These are phyloP conservation scores for Solanum phureja DNA, from an alignment of 257 asterid species.

Conservation along the genomic window DNA sequence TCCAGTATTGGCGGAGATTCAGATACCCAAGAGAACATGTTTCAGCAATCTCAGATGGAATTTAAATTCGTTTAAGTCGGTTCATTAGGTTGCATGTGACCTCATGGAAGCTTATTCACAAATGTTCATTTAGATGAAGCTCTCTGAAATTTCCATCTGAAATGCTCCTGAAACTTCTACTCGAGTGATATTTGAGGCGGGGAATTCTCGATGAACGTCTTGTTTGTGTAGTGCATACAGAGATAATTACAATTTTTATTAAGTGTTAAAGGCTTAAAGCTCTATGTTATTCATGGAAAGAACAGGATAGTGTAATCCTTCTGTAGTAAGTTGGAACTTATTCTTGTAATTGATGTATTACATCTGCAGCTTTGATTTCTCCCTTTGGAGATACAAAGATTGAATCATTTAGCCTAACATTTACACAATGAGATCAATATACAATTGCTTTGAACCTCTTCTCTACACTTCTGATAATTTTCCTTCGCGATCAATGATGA, in stretches of 20 bases:
- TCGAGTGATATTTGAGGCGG: not conserved
- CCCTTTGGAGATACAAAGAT: conserved; percentile 1
- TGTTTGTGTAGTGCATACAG: not conserved
- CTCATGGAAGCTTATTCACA: not conserved
- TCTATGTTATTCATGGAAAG: not conserved
- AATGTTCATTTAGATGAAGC: not conserved
- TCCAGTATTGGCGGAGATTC: not conserved
- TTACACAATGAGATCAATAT: not conserved
- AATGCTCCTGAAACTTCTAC: not conserved
- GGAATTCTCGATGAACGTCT: not conserved
- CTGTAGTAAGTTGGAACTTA: not conserved
- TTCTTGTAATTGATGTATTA: not conserved
- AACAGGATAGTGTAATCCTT: not conserved
- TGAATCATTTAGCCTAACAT: not conserved
- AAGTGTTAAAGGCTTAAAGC: not conserved
- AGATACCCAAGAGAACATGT: not conserved
- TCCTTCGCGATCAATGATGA: not conserved
- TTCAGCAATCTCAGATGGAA: not conserved
- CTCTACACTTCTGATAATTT: not conserved
- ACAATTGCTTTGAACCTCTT: not conserved
- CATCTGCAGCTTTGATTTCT: not conserved
- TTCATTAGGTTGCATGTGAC: not conserved
- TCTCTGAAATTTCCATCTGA: not conserved
- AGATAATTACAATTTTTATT: not conserved
- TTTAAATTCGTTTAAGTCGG: not conserved